phyloP scores from a whole-genome alignment of 192 early-diverging fungal genomes.

The Rhizoclosmatium globosum region DNA sequence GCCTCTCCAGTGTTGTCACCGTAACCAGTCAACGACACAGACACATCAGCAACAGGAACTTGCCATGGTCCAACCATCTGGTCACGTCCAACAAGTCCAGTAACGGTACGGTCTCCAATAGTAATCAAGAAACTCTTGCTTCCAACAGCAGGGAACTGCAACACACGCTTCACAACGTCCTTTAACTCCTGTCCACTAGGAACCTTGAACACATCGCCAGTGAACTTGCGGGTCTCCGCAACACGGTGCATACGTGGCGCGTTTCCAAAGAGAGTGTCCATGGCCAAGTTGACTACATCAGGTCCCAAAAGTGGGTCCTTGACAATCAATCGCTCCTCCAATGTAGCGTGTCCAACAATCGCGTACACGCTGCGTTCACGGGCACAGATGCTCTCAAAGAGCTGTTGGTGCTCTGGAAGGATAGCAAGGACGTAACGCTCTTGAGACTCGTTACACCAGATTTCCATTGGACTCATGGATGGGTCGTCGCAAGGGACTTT shows the following conservation, averaged over 20 bases:
- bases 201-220: constrained; percentile 65
- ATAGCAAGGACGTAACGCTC: constrained; percentile 99
- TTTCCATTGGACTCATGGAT: constrained; percentile 99
- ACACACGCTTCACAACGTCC: constrained; percentile 74
- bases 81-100: constrained; percentile 94
- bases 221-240: constrained; percentile 61
- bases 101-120: constrained; percentile 96
- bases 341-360: constrained; percentile 87
- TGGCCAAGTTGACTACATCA: constrained; percentile 90
- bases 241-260: constrained; percentile 93
- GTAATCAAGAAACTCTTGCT: constrained; percentile 97
- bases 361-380: constrained; percentile 95
- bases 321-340: constrained; percentile 82
- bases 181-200: constrained; percentile 50
- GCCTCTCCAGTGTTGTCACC: constrained; percentile 87
- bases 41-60: constrained; percentile 96
- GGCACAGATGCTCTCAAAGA: constrained; percentile 79
- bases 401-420: constrained; percentile 64
- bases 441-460: constrained; percentile 99
- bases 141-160: constrained; percentile 88
- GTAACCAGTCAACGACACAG: constrained; percentile 86
- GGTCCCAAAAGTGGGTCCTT: constrained; percentile 75
- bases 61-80: constrained; percentile 98
- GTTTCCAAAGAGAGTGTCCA: constrained; percentile 96
- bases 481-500: constrained; percentile 91